Conservation (phyloP, 352 stramenopile genomes). For the Pythium sukuiense region DNA sequence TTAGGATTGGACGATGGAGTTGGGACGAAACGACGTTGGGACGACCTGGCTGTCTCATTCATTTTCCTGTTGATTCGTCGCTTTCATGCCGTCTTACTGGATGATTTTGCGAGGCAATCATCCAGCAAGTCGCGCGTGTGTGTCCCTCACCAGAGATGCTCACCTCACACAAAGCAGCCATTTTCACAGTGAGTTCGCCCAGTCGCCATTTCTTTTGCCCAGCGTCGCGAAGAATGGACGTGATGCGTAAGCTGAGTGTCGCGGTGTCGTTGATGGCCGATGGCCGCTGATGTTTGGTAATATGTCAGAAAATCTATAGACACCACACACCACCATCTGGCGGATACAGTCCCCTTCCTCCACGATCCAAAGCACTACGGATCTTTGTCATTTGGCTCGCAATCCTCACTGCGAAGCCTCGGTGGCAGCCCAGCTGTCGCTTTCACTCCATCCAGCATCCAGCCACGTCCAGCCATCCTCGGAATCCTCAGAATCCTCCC, state of each 20-base stretch:
- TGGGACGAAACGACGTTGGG: neutral
- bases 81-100: neutral
- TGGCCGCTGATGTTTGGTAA: neutral
- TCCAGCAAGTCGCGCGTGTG: neutral
- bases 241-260: neutral
- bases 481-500: neutral
- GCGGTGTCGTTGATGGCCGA: neutral
- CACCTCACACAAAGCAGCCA: neutral
- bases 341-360: neutral
- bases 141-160: neutral
- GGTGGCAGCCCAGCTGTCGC: neutral
- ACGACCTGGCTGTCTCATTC: neutral
- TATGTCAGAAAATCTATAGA: neutral
- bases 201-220: constrained; percentile 5
- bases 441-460: neutral
- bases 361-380: neutral
- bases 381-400: neutral
- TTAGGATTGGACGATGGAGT: too few species aligned
- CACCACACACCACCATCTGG: neutral
- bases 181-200: neutral
- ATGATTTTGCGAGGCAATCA: neutral
- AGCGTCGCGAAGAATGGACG: neutral
- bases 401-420: neutral
- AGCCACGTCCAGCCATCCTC: neutral
- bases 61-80: constrained; percentile 1